Base-by-base conservation (phyloP, 169 alveolate species). In the Eimeria brunetti region DNA sequence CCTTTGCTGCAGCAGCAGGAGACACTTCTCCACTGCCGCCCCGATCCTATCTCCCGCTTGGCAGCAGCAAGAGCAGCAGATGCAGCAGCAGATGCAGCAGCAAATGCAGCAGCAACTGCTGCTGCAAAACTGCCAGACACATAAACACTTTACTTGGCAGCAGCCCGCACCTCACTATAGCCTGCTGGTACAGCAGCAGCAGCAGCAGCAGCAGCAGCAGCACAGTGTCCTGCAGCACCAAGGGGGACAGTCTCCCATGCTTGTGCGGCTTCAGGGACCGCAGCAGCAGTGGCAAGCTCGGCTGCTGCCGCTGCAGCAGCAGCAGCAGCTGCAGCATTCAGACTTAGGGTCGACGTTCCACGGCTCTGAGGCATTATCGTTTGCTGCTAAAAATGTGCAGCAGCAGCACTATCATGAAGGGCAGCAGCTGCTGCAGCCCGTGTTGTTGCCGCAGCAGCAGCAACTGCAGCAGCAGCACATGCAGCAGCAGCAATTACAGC, bases 1-100 rank as follows among this genome's bases (percentile, higher is more conserved):
- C 36, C 18, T 81, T 51, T 81, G 89, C 89, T 81, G 89, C 73
- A 81, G 89, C 89, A 81, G 89, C 89, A 81, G 49, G 67, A 46
- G 89, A 30, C 62, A 81, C 73, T 44, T 7, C 89, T 46, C 89
- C 12, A 30, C 27, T 12, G 62, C 71, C 49, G n/a, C 62, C 3
- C 30, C 89, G 12, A n/a, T 9, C 22, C 49, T 44, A 27, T 30
- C 89, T 81, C 89, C 89, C 8, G 67, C 22, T 49, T 53, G 89
- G 89, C 73, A 81, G 24, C 89, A 81, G 73, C 89, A 46, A 30
- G 73, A 81, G 71, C 89, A 46, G 41, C 69, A 78, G 64, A 1
- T 33, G 69, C 88, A 78, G 73, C 73, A 81, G 8, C 88, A 78
- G 36, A 9, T 18, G 88, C 83, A 71, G 83, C 83, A 36, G 56